Percentiles rank a stretch among this genome's conserved stretches.
These are phyloP conservation scores for Claviceps capensis DNA, from an alignment of 2,329 filamentous ascomycete genomes.

Conservation along the genomic window DNA sequence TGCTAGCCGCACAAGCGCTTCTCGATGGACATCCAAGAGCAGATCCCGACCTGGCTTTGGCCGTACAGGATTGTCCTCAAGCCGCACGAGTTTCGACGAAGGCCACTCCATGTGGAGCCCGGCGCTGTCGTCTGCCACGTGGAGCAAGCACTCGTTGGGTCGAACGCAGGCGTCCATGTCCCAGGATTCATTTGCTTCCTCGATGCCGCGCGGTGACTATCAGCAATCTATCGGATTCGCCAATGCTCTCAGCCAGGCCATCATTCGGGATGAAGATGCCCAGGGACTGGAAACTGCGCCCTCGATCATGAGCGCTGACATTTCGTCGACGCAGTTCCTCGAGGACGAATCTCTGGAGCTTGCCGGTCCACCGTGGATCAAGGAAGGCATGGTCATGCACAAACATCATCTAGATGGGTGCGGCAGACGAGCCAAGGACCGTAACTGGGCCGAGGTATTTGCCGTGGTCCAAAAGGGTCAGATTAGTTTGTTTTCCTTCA, in stretches of 20 bases:
- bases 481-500: conserved; percentile 89
- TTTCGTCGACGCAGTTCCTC: conserved; percentile 50
- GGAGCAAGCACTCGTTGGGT: conserved; percentile 87
- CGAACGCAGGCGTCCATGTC: conserved; percentile 87
- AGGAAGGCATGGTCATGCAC: conserved; percentile 90
- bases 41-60: conserved; percentile 64
- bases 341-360: conserved; percentile 90
- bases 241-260: conserved; percentile 89
- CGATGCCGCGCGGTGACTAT: conserved; percentile 65
- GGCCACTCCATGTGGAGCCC: conserved; percentile 84
- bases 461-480: conserved; percentile 92
- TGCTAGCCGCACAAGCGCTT: conserved; percentile 34
- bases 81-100: conserved; percentile 88
- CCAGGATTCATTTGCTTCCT: conserved; percentile 75
- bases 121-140: conserved; percentile 70
- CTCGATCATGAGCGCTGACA: conserved; percentile 45
- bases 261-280: conserved; percentile 74
- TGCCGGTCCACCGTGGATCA: conserved; percentile 91
- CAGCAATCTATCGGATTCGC: conserved; percentile 96
- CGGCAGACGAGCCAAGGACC: conserved; percentile 85
- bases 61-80: conserved; percentile 72
- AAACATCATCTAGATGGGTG: conserved; percentile 89
- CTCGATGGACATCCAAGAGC: conserved; percentile 74
- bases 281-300: conserved; percentile 33
- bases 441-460: conserved; percentile 91